Base-by-base conservation (phyloP, 164 flowering plant genomes). In the Euptelea pleiosperma region DNA sequence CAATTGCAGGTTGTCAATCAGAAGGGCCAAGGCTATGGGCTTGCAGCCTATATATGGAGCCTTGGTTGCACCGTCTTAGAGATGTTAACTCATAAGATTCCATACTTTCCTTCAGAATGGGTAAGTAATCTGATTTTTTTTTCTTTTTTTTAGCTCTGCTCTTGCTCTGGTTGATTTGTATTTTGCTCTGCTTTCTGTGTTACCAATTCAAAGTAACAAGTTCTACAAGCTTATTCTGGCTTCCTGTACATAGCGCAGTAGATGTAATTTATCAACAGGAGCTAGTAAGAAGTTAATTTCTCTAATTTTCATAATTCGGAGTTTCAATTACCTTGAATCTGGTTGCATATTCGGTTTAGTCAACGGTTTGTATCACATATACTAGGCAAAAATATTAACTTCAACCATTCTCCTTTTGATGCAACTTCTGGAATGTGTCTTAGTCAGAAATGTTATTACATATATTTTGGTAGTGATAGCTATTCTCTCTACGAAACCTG, bases 61-160 rank as follows among this genome's bases (percentile, higher is more conserved):
- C 89, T 91, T 70, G 99, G 99, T 24, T 94, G 99, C 81, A 86
- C 96, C 12, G 97, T 94, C 19, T 70, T 94, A 64, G 99, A 94
- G 82, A 88, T 94, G 99, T 58, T 85, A 53, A 94, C 97, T 18
- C 60, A 77, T 22, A 64, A 75, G 58, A 58, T 85, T 57, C 99
- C 99, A 3, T 91, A 94, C 65, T 63, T 73, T 30, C 61, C 68
- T 61, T 55, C 88, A 63, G 99, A 91, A 70, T 57, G 73, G 70
- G 99, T 93, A 77, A 18, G 96, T 76, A 24, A 22, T 39, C 36
- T 31, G 3, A n/a, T n/a, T n/a, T n/a, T 57, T 33, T 43, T 15
- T 12, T 39, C 25, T 51, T 16, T 25, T 30, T 50, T 40, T 34
- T 51, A 22, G 36, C 12, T 45, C 18, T 39, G 26, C 43, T 34